Evolutionary conservation across 2,329 filamentous ascomycete species (phyloP), one percentile per base, ranked within the genome.

Genomic region (Sclerotinia glacialis): DNA sequence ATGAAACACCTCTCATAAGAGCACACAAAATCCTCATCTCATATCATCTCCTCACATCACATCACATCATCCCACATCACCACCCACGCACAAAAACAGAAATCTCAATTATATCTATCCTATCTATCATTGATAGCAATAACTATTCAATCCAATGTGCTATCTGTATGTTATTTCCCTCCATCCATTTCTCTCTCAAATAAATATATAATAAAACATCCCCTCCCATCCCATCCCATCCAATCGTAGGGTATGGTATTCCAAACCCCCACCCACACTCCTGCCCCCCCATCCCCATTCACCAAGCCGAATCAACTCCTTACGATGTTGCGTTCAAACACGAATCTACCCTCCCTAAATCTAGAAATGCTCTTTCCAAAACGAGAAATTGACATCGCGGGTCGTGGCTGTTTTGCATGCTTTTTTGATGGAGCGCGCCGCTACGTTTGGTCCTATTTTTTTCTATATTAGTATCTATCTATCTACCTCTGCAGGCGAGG

Each of bases 341-440:
- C 2, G 37, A 16, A 16, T 40, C 37, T 40, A 5, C 1, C 14
- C 37, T 40, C 37, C 14, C 11, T 26, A 42, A 50, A 50, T 69
- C 68, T 83, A 89, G 76, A 89, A 89, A 77, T 99, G 94, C 80
- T 99, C 95, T 82, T 99, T 99, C 95, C 95, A 99, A 83, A 99
- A 99, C 74, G 92, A 91, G 82, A 98, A 99, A 74, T 89, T 86
- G 67, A 99, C 92, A 72, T 96, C 91, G 69, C 86, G 86, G 47
- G 85, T 87, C 16, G 87, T 91, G 21, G 89, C 89, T 64, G 82
- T 78, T 75, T 89, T 90, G 72, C 91, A 90, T 21, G 94, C 93
- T 76, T 87, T 86, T 78, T 91, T 89, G 77, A 99, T 97, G 74
- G 92, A 87, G 71, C 93, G 86, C 8, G 94, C 94, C 79, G 85